Evolutionary conservation across 192 early-diverging fungal species (phyloP), one percentile per base, ranked within the genome.

Genomic region (Entomortierella lignicola): DNA sequence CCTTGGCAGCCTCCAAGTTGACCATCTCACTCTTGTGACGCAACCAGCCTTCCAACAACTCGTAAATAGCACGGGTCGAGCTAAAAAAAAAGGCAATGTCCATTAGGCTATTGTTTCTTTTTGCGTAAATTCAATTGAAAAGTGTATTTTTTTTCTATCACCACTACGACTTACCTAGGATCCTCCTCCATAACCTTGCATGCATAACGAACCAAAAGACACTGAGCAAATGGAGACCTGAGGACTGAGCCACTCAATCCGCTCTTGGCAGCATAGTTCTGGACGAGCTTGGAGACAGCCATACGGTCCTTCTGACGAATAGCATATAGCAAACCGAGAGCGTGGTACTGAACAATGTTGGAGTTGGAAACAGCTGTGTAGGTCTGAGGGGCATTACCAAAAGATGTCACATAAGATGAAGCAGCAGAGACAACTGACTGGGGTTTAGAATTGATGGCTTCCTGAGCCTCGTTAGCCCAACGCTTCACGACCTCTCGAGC

Each of bases 1-100:
- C 96, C 51, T 96, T 92, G 50, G 97, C 97, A 18, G 98, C 96
- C 83, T 99, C 98, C 65, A 96, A 90, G 61, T 94, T 94, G 42
- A 99, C 97, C 95, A 99, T 98, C 69, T 99, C 98, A 66, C 92
- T 97, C 82, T 95, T 94, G 82, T 98, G 96, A 63, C 94, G 84
- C 42, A 98, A 84, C 91, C 91, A 97, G 21, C 90, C 91, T 75
- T 98, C 95, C 63, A 99, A 82, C 62, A 94, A 72, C 55, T 93
- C 91, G 71, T 96, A 94, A 71, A 99, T 77, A n/a, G 85, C 88
- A 21, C 86, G 88, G 4, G 85, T 83, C 39, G 85, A 83, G 57
- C 86, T 87, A 65, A 25, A 26, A 44, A 15, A 41, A n/a, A 75
- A 55, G 30, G 54, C 23, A n/a, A 10, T 29, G 15, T 63, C 23